Percentiles rank a stretch among this genome's conserved stretches.
Conservation (phyloP, 2,329 filamentous ascomycete species). For the Diaporthe citriasiana region DNA sequence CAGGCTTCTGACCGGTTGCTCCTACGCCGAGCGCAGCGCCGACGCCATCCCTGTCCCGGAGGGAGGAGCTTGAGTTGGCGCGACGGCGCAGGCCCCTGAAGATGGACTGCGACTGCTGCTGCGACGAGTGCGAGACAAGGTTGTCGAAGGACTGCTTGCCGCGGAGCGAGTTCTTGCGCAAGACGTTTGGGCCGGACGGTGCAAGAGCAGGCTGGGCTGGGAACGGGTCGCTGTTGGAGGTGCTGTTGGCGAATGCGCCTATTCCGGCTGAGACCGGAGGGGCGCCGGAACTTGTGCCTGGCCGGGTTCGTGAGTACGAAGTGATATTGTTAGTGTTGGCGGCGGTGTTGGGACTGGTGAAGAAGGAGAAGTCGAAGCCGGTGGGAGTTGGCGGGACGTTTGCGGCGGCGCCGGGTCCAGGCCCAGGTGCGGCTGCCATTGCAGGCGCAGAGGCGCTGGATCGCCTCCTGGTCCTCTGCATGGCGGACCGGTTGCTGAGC, state of each 20-base stretch:
- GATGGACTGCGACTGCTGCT: slow-evolving; percentile 22
- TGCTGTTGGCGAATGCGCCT: slow-evolving; percentile 37
- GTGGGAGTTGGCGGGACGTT: slow-evolving; percentile 39
- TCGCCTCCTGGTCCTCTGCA: slow-evolving; percentile 32
- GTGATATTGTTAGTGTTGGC: not conserved
- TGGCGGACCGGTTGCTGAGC: slow-evolving; percentile 8
- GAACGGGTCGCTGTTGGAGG: slow-evolving; percentile 39
- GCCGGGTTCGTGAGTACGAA: slow-evolving; percentile 48
- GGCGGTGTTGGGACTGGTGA: slow-evolving; percentile 40
- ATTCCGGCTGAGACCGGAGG: slow-evolving; percentile 36
- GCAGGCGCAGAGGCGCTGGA: slow-evolving; percentile 27
- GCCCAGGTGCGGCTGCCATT: not conserved
- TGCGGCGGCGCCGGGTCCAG: slow-evolving; percentile 33
- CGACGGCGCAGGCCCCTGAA: slow-evolving; percentile 38
- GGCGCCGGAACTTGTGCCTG: slow-evolving; percentile 55
- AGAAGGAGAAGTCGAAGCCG: slow-evolving; percentile 43
- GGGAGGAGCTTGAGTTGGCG: slow-evolving; percentile 38
- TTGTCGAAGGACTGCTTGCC: slow-evolving; percentile 63
- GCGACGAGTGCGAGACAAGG: slow-evolving; percentile 29
- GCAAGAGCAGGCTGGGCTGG: slow-evolving; percentile 41
- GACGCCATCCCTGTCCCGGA: slow-evolving; percentile 39
- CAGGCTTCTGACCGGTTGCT: slow-evolving; percentile 42
- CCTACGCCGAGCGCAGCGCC: slow-evolving; percentile 24
- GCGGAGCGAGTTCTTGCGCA: slow-evolving; percentile 65
- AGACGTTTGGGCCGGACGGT: slow-evolving; percentile 48